These are phyloP conservation scores for Pseudoturritis turrita DNA, from an alignment of 345 rosid species.

Conservation along the genomic window DNA sequence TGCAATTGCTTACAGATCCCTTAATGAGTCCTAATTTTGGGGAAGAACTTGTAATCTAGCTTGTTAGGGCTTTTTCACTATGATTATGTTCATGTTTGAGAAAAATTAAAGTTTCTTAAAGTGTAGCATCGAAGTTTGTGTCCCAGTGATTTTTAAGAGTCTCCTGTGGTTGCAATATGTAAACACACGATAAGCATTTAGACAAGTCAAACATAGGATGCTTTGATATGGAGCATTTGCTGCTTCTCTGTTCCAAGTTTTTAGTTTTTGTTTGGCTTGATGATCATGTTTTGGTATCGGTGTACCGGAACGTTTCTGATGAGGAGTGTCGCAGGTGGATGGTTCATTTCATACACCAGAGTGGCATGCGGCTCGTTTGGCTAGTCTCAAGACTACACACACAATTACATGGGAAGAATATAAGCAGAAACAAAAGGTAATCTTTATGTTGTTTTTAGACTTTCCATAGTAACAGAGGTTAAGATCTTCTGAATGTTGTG, in stretches of 20 bases:
- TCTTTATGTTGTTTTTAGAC: neutral
- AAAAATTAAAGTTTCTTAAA: neutral
- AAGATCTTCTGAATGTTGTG: neutral
- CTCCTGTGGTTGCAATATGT: neutral
- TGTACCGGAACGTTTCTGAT: conserved; percentile 68
- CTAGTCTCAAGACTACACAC: conserved; percentile 90
- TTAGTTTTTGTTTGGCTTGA: neutral
- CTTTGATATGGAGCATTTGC: neutral
- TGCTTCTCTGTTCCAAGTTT: neutral
- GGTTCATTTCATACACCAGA: conserved; percentile 99
- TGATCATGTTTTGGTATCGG: neutral
- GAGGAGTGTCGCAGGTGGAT: conserved; percentile 99
- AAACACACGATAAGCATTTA: neutral
- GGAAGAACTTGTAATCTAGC: neutral
- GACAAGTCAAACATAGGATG: neutral
- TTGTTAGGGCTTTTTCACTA: neutral
- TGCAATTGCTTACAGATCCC: neutral
- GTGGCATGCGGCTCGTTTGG: conserved; percentile 99
- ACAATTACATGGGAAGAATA: conserved; percentile 95
- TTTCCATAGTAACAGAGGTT: neutral
- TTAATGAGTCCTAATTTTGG: neutral
- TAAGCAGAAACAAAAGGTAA: conserved; percentile 88
- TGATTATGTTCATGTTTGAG: neutral
- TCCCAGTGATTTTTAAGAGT: neutral
- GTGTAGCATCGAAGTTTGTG: neutral